These are phyloP conservation scores for Xerocomellus amylosporus DNA, from an alignment of 768 basidiomycete genomes.

Conservation along the genomic window DNA sequence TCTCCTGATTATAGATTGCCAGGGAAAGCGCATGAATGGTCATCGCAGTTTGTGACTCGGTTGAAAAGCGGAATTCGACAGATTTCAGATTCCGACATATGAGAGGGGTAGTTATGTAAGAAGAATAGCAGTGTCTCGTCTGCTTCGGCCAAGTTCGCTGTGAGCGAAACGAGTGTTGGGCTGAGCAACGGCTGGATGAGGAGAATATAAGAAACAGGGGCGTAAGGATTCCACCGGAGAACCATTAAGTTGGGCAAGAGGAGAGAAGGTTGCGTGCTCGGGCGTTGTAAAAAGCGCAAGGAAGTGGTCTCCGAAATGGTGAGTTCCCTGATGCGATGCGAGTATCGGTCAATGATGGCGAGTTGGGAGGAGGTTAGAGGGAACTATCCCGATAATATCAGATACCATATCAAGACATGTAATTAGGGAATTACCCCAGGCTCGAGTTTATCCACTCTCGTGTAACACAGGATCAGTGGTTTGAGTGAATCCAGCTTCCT, in stretches of 20 bases:
- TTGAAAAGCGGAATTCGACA: background rate
- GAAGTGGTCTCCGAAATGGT: background rate
- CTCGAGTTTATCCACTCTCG: background rate
- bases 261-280: background rate
- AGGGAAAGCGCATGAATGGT: conserved; percentile 3
- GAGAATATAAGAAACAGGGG: background rate
- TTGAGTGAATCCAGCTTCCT: conserved; percentile 2
- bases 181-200: conserved; percentile 12
- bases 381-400: background rate
- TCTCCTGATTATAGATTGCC: conserved; percentile 2
- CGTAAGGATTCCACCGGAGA: conserved; percentile 1
- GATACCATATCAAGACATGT: background rate
- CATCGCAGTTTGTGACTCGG: background rate
- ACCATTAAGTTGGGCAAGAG: conserved; percentile 10
- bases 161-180: conserved; percentile 8
- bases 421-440: background rate
- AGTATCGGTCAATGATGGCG: conserved; percentile 3
- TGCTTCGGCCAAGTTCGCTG: background rate
- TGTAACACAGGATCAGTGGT: conserved; percentile 15
- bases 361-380: conserved; percentile 5
- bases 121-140: conserved; percentile 10
- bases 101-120: conserved; percentile 7
- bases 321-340: conserved; percentile 6
- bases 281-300: conserved; percentile 7
- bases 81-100: conserved; percentile 1